A percentile compares a stretch with the other conserved stretches of the same genome.
Conservation (phyloP, 192 early-diverging fungal species). For the Allomyces macrogynus region DNA sequence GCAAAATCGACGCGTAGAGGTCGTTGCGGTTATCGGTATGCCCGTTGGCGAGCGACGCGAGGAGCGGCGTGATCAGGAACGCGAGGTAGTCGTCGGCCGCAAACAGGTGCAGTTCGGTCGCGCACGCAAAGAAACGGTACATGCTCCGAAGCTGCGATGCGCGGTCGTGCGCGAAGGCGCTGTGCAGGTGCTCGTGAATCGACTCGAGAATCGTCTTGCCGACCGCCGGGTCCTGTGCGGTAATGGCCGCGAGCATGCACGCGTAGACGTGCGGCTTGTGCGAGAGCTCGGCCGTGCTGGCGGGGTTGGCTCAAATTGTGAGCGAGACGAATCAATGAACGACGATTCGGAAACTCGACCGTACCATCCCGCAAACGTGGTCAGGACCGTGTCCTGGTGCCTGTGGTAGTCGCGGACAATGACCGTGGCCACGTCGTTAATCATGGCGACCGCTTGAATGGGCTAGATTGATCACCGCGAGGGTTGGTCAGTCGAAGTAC, state of each 20-base stretch:
- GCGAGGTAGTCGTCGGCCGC: neutral
- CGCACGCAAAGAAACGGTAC: neutral
- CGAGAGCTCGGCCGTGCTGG: neutral
- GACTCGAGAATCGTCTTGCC: neutral
- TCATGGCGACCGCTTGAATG: neutral
- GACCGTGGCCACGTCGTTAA: neutral
- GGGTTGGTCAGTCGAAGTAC: no score
- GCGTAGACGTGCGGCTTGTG: constrained; percentile 1
- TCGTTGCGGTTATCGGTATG: no score
- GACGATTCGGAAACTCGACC: neutral
- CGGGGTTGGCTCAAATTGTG: neutral
- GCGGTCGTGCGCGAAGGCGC: neutral
- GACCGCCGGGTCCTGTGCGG: neutral
- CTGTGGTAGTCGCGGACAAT: neutral
- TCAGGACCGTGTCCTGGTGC: neutral
- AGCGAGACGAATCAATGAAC: no score
- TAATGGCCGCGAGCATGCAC: neutral
- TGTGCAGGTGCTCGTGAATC: neutral
- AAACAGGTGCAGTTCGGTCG: neutral
- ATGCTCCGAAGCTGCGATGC: neutral
- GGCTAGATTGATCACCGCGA: neutral
- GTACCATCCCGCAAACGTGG: neutral
- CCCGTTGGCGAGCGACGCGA: neutral
- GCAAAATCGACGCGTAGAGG: no score
- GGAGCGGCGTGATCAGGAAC: neutral